Evolutionary conservation across 805 yeast species (phyloP), one percentile per base, ranked within the genome.

Genomic region (Tetrapisispora taiwanensis): DNA sequence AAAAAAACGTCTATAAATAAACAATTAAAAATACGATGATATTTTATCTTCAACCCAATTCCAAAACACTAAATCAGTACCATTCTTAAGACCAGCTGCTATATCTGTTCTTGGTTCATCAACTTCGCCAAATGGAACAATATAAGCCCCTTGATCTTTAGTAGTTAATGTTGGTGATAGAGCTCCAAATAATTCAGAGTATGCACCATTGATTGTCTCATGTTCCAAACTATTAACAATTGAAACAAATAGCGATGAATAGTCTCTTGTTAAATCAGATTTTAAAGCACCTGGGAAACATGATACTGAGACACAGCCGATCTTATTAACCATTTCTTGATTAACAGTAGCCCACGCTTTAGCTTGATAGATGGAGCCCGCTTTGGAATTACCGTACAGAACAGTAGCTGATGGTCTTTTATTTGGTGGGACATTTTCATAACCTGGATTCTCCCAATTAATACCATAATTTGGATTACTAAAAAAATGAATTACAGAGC

Each of bases 361-460:
- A 4, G 70, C 66, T 45, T 62, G 66, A 7, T 58, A 48, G 10
- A 60, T 52, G 32, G 53, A 55, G 22, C 59, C 57, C 3, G 71
- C 68, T 45, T 68, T 68, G 10, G 68, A 59, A 45, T 66, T 70
- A 10, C 65, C 70, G 44, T 68, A 68, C 18, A 58, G 42, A 3
- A 32, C 36, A 15, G 22, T 31, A n/a, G 51, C 26, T 19, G 34
- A 20, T 27, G 59, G 57, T 40, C 55, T 52, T 17, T 49, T 27
- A 3, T 27, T 33, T 14, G 44, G 20, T 5, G 55, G 50, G 2
- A 45, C 49, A 14, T 48, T 55, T 43, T 52, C 50, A 39, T 48
- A 58, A 6, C 53, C 45, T 30, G 64, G 63, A 52, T 58, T 53
- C 20, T 58, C 56, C 58, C 58, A 52, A 36, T 64, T 50, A 20